Base-by-base conservation (phyloP, 352 stramenopile genomes). In the Phytopythium boreale region DNA sequence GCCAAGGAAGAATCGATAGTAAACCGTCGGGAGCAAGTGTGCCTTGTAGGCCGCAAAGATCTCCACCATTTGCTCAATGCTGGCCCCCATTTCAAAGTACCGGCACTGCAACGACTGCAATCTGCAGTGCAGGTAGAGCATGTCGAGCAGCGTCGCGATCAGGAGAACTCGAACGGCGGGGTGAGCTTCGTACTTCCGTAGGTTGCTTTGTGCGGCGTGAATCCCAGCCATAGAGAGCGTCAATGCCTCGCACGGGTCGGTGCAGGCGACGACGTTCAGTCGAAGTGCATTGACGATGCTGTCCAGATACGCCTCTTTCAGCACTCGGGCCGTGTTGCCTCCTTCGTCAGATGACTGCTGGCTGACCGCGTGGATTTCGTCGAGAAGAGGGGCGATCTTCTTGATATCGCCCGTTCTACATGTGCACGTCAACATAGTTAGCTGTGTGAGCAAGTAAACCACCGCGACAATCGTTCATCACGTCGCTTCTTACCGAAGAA, bases 81-180 rank as follows among this genome's bases (percentile, higher is more conserved):
- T 85, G 22, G 68, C 64, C 6, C 80, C 84, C 73, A 93, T 82
- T 47, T 90, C 84, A 44, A 71, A 76, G 64, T 89, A 90, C 44
- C 82, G 70, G 49, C 77, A 87, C 52, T 93, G 82, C 43, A 88
- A 64, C 2, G 60, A 59, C 29, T 87, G 72, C 15, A 91, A 61
- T n/a, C 74, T 61, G 34, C 84, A 93, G 56, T 89, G 87, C 37
- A 79, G 52, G 55, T 86, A 68, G 1, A 91, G 70, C 80, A 88
- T 84, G 61, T 93, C 84, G 50, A 93, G 87, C 29, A 93, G 65
- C 10, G 74, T 76, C 12, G 69, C 77, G 29, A 87, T 69, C 44
- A 91, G 69, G 63, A 93, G 72, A 2, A 79, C 31, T 29, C 81
- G 67, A 12, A 88, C 63, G 24, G 72, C 70, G 2, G 70, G 66